Base-by-base conservation (phyloP, 208 protist genomes). In the Leishmania lainsoni region DNA sequence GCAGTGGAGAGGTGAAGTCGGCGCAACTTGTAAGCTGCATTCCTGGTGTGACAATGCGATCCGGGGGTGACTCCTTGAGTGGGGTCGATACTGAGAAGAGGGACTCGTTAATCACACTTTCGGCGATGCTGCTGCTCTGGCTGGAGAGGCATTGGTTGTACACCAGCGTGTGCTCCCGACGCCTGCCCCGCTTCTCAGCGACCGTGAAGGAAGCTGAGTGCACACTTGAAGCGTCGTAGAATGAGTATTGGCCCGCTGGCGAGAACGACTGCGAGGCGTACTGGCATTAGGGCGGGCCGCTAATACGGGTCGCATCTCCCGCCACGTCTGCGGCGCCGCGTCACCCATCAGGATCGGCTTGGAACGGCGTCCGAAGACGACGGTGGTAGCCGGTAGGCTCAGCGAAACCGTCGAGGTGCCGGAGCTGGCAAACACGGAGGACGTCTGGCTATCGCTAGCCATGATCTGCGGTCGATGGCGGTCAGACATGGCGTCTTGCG, bases 101-200 rank as follows among this genome's bases (percentile, higher is more conserved):
- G 35, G 74, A 77, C 16, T 6, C 39, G 56, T 65, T 65, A 39
- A 51, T 77, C 22, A 9, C 39, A 52, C 52, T 68, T 17, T 51
- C 32, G 39, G 12, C 35, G 8, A 42, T 8, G 56, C 54, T 61
- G 56, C 39, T 48, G 74, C 51, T 56, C 9, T 59, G 51, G 51
- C 52, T 42, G 72, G 32, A 12, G 14, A 42, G 29, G 32, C 32
- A 17, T 5, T 59, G 48, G n/a, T 61, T 61, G 72, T 61, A 63
- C 29, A 61, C 72, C 16, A 61, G 72, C 51, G 72, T 76, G 16
- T 76, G n/a, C 51, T 76, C 52, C 5, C 72, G 51, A 29, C 14
- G n/a, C 32, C 48, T 58, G 51, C 32, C 12, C 16, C 32, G 5
- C 29, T 48, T 51, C 8, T 63, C 51, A 3, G 72, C 26, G 32